These are phyloP conservation scores for Torrubiella hemipterigena DNA, from an alignment of 2,329 filamentous ascomycete genomes.

Conservation along the genomic window DNA sequence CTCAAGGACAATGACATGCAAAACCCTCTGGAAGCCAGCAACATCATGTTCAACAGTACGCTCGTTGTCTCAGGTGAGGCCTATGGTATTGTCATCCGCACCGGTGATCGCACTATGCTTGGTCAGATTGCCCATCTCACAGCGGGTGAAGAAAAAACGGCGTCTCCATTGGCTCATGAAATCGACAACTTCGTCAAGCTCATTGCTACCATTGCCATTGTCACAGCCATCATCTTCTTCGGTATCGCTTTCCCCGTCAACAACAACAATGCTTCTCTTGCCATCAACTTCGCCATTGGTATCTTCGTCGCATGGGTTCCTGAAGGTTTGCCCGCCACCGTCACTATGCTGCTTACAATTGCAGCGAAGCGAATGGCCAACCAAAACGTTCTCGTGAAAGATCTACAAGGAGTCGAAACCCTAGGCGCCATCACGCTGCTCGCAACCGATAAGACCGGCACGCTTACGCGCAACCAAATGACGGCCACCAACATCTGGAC, in stretches of 20 bases:
- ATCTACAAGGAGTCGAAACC: background rate
- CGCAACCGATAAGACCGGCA: background rate
- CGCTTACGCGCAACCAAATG: constrained; percentile 1
- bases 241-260: constrained; percentile 1
- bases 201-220: background rate
- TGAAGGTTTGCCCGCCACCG: background rate
- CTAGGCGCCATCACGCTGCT: constrained; percentile 1
- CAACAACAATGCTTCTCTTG: background rate
- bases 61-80: background rate
- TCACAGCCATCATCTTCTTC: constrained; percentile 1
- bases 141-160: background rate
- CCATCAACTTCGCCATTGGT: constrained; percentile 1
- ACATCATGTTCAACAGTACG: constrained; percentile 1
- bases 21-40: background rate
- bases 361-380: constrained; percentile 1
- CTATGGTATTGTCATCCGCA: background rate
- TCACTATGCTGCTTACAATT: constrained; percentile 1
- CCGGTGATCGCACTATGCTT: background rate
- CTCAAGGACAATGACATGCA: constrained; percentile 1
- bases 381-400: constrained; percentile 1
- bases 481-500: constrained; percentile 1
- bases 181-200: background rate
- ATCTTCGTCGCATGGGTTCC: constrained; percentile 1
- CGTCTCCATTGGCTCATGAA: constrained; percentile 1
- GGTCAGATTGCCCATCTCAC: constrained; percentile 1